phyloP scores from a whole-genome alignment of 2,329 filamentous ascomycete genomes.

The Fusarium haematococcum region DNA sequence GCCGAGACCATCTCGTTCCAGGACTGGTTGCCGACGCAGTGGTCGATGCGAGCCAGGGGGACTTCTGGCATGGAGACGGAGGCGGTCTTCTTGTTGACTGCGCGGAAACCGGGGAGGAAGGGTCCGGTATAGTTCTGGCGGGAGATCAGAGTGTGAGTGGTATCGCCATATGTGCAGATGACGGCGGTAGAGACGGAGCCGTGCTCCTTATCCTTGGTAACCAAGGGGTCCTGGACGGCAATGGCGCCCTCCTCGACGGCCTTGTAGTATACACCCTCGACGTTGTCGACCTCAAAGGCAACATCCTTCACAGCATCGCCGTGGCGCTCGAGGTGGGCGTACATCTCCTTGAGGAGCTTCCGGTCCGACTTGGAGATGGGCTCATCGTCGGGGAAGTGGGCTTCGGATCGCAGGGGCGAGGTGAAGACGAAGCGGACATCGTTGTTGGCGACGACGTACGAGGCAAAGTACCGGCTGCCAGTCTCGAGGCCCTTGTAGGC shows the following conservation, averaged over 20 bases:
- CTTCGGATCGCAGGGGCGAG: conserved; percentile 77
- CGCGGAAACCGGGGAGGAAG: conserved; percentile 87
- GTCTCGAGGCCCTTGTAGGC: conserved; percentile 93
- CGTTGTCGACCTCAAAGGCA: conserved; percentile 92
- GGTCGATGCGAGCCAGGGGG: conserved; percentile 82
- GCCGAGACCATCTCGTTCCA: conserved; percentile 86
- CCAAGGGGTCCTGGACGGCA: conserved; percentile 71
- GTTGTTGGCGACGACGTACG: conserved; percentile 84
- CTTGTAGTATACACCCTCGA: conserved; percentile 80
- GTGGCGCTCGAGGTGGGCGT: conserved; percentile 85
- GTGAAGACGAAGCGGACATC: conserved; percentile 86
- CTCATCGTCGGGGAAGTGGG: conserved; percentile 67
- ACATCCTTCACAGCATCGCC: conserved; percentile 97
- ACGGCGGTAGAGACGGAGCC: conserved; percentile 80
- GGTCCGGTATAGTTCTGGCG: conserved; percentile 75
- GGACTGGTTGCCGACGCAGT: conserved; percentile 97
- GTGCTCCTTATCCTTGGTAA: conserved; percentile 66
- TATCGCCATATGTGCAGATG: conserved; percentile 94
- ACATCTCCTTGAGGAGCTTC: conserved; percentile 77
- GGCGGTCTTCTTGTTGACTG: conserved; percentile 57
- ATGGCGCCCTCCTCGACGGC: conserved; percentile 75
- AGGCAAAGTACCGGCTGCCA: conserved; percentile 82
- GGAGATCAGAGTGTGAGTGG: conserved; percentile 90
- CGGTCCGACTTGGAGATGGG: conserved; percentile 73
- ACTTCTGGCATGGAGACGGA: conserved; percentile 69